Evolutionary conservation across 352 stramenopile species (phyloP).

Genomic region (Thalassiosira mediterranea): DNA sequence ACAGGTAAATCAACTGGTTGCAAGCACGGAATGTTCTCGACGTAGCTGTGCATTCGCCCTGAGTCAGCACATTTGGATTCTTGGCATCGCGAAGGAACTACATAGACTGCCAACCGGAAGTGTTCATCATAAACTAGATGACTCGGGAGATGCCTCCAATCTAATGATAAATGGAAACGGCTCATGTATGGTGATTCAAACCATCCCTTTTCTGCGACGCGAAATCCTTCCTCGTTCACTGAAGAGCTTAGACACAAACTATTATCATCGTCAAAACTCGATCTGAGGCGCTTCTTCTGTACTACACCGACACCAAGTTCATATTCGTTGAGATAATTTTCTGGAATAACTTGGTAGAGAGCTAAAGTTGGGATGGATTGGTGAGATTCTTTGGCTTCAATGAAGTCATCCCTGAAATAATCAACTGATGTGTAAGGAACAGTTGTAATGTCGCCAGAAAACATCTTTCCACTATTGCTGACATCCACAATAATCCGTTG

Average conservation of each 20-base stretch:
- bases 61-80: conserved; percentile 85
- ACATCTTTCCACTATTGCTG: conserved; percentile 76
- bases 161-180: conserved; percentile 92
- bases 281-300: conserved; percentile 49
- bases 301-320: conserved; percentile 40
- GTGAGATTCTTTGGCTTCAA: conserved; percentile 28
- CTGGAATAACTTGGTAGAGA: conserved; percentile 43
- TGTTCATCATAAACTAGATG: conserved; percentile 94
- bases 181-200: conserved; percentile 90
- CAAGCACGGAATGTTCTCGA: conserved; percentile 90
- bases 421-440: conserved; percentile 59
- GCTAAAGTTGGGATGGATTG: conserved; percentile 35
- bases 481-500: conserved; percentile 73
- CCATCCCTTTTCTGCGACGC: conserved; percentile 89
- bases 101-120: conserved; percentile 94
- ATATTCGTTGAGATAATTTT: conserved; percentile 26
- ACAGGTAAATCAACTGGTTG: conserved; percentile 88
- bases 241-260: conserved; percentile 52
- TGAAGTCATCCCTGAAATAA: neutral
- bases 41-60: conserved; percentile 46
- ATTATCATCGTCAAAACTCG: conserved; percentile 60
- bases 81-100: conserved; percentile 91
- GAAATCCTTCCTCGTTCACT: conserved; percentile 86
- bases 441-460: conserved; percentile 68
- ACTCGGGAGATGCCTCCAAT: conserved; percentile 91